phyloP scores from a whole-genome alignment of 768 basidiomycete genomes.

The Hericium coralloides region DNA sequence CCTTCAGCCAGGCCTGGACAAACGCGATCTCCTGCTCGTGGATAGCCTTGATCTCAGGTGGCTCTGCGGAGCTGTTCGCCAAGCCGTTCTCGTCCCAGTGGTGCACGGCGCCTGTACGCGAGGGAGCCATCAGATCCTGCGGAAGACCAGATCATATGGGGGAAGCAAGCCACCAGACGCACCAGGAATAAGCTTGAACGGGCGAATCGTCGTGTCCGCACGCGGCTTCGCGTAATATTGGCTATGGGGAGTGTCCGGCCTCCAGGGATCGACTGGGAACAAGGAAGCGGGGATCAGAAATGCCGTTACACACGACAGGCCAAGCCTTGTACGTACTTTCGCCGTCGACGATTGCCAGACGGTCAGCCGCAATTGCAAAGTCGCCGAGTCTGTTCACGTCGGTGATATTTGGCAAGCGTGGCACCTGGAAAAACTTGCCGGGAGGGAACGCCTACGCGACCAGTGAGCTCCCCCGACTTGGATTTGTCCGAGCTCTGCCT shows the following conservation, averaged over 20 bases:
- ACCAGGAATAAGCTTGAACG: conserved; percentile 86
- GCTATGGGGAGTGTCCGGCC: conserved; percentile 78
- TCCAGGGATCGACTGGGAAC: conserved; percentile 76
- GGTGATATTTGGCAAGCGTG: conserved; percentile 67
- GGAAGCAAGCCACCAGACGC: conserved; percentile 18
- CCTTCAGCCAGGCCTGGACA: conserved; percentile 64
- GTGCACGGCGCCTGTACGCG: conserved; percentile 55
- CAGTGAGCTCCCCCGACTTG: not conserved
- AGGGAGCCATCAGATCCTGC: not conserved
- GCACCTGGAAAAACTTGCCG: conserved; percentile 67
- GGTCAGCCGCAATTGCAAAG: conserved; percentile 71
- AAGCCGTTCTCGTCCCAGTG: conserved; percentile 74
- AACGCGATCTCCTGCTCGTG: conserved; percentile 77
- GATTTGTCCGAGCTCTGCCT: conserved; percentile 8
- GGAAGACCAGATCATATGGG: not conserved
- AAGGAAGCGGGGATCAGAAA: not conserved
- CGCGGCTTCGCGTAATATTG: conserved; percentile 54
- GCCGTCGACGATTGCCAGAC: conserved; percentile 83
- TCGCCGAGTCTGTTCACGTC: conserved; percentile 81
- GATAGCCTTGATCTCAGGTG: conserved; percentile 67
- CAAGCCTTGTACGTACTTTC: conserved; percentile 39
- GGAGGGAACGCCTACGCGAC: conserved; percentile 60
- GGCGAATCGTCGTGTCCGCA: conserved; percentile 59
- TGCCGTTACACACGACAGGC: not conserved
- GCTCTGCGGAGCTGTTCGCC: conserved; percentile 50